phyloP scores from a whole-genome alignment of 352 stramenopile genomes.

The Pythium folliculosum region DNA sequence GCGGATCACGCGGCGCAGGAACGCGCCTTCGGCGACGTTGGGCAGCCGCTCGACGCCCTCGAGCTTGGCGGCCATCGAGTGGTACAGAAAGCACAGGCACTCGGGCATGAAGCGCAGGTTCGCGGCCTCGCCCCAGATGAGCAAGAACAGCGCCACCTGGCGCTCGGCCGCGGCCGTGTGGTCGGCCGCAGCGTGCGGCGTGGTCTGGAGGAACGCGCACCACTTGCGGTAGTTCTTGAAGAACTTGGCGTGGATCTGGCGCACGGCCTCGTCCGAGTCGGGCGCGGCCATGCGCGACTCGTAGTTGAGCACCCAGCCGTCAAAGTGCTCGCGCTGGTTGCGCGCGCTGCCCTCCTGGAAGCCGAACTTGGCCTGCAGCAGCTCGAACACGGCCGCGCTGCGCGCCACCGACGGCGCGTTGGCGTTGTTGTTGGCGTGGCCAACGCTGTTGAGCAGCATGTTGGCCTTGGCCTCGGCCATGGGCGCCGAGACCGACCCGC shows the following conservation, averaged over 20 bases:
- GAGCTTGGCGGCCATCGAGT: conserved; percentile 76
- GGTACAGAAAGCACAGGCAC: conserved; percentile 88
- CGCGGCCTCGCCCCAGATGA: conserved; percentile 84
- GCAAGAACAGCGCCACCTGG: conserved; percentile 79
- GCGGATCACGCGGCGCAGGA: conserved; percentile 69
- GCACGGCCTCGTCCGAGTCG: conserved; percentile 64
- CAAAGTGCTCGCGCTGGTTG: conserved; percentile 88
- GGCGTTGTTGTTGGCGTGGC: not conserved
- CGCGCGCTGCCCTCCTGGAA: conserved; percentile 85
- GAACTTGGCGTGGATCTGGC: conserved; percentile 92
- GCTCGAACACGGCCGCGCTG: conserved; percentile 64
- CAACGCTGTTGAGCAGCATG: conserved; percentile 38
- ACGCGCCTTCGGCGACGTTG: conserved; percentile 68
- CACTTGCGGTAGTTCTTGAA: conserved; percentile 94
- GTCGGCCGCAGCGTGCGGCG: conserved; percentile 76
- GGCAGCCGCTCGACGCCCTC: conserved; percentile 58
- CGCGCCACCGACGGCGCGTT: conserved; percentile 26
- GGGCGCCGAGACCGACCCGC: conserved; percentile 25
- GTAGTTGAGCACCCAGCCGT: conserved; percentile 84
- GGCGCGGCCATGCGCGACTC: conserved; percentile 54
- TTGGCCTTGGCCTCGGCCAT: conserved; percentile 28
- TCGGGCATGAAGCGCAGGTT: conserved; percentile 91
- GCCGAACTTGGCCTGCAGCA: conserved; percentile 82
- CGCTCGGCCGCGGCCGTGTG: conserved; percentile 41
- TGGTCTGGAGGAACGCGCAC: conserved; percentile 92